Evolutionary conservation across 2,329 filamentous ascomycete genomes (phyloP).

Genomic region (Xylariales sp.): DNA sequence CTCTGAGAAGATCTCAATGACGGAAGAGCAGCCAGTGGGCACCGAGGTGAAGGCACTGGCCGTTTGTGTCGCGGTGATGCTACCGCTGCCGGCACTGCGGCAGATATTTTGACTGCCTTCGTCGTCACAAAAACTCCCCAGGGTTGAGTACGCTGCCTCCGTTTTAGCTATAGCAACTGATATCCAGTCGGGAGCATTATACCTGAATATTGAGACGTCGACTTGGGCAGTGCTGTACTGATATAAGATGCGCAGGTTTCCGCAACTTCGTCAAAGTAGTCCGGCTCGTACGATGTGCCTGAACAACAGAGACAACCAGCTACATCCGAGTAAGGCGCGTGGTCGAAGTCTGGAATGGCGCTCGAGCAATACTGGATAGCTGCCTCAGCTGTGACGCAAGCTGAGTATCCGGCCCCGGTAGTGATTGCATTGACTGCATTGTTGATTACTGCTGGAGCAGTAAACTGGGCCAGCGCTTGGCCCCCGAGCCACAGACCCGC

Average conservation of each 20-base stretch:
- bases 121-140: slow-evolving; percentile 6
- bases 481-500: background rate
- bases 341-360: slow-evolving; percentile 5
- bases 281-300: slow-evolving; percentile 6
- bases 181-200: background rate
- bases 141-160: slow-evolving; percentile 6
- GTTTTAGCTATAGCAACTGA: background rate
- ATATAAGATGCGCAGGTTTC: slow-evolving; percentile 8
- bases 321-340: slow-evolving; percentile 6
- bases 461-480: background rate
- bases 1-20: slow-evolving; percentile 1
- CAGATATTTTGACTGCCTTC: slow-evolving; percentile 1
- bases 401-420: background rate
- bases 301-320: slow-evolving; percentile 11
- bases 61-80: background rate
- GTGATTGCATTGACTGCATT: background rate
- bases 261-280: slow-evolving; percentile 8
- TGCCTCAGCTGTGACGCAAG: background rate
- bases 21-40: slow-evolving; percentile 2
- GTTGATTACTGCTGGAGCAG: background rate
- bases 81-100: background rate
- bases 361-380: slow-evolving; percentile 2
- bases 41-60: background rate
- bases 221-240: slow-evolving; percentile 1
- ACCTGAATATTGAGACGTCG: slow-evolving; percentile 6